phyloP scores from a whole-genome alignment of 768 basidiomycete species.

The Tubosaeta sp. region DNA sequence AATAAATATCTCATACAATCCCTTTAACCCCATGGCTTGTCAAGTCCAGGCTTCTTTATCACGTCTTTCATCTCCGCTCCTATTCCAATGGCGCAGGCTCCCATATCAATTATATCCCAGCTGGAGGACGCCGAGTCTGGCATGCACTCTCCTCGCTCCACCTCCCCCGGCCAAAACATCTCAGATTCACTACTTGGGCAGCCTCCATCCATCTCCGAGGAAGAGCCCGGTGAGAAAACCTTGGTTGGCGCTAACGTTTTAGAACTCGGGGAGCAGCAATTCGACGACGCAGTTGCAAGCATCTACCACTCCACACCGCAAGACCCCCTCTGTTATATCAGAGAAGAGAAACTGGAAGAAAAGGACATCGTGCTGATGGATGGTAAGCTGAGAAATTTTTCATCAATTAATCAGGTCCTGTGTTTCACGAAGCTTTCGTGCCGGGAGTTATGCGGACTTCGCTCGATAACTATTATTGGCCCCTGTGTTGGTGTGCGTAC shows the following conservation, averaged over 20 bases:
- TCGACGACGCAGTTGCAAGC: constrained; percentile 31
- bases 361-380: constrained; percentile 52
- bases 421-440: constrained; percentile 8
- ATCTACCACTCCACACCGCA: constrained; percentile 29
- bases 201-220: constrained; percentile 14
- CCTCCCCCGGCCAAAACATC: constrained; percentile 15
- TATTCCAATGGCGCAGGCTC: constrained; percentile 21
- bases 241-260: not conserved
- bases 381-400: constrained; percentile 35
- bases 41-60: constrained; percentile 31
- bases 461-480: constrained; percentile 15
- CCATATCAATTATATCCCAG: constrained; percentile 17
- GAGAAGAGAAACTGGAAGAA: constrained; percentile 55
- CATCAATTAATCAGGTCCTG: constrained; percentile 11
- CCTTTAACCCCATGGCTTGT: constrained; percentile 25
- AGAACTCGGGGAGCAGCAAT: constrained; percentile 12
- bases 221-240: not conserved
- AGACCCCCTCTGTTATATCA: constrained; percentile 35
- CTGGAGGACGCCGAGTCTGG: constrained; percentile 9
- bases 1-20: constrained; percentile 17
- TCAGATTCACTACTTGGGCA: constrained; percentile 22
- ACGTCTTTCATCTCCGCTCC: constrained; percentile 32
- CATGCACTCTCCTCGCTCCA: constrained; percentile 20
- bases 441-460: constrained; percentile 24
- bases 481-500: constrained; percentile 13